Evolutionary conservation across 2,329 filamentous ascomycete genomes (phyloP), one percentile per base, ranked within the genome.

Genomic region (Corniculantispora saksenae): DNA sequence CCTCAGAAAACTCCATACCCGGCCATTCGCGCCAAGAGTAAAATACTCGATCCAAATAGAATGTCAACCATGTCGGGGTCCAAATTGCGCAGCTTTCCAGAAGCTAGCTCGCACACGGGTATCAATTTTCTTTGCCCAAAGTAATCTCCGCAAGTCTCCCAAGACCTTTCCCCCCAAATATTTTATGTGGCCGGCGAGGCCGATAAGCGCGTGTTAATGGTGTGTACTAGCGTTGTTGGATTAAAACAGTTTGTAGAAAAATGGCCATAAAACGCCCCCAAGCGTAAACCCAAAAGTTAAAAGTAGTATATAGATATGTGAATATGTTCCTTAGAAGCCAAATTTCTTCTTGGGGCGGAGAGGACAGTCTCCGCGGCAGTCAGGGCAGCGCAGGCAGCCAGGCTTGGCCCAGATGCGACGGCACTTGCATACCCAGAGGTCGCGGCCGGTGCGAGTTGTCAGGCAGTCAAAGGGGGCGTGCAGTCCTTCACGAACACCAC

Each of bases 381-480:
- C 69, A 17, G 76, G 72, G 63, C 78, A 80, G 48, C 72, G 71
- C 15, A 77, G 67, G 65, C 72, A 76, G 12, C 68, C 69, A 0
- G 77, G 76, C 66, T 79, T 79, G 43, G 74, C 73, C 74, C 76
- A 77, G 21, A 79, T 73, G 53, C 68, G 70, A 23, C 72, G 72
- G 66, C 79, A 81, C 17, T 68, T 71, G 68, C 79, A 81, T 10
- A 81, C 72, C 78, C 78, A 81, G 19, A 80, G 73, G 59, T 77
- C 75, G 55, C 76, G 74, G 1, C 75, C 74, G 2, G 74, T 74
- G 66, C 75, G 75, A 10, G 79, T 80, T 12, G 73, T 75, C 23
- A 81, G 67, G 45, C 74, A 74, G 68, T 79, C 78, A 40, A 73
- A 75, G 1, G 78, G 75, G 3, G 69, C 73, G 60, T 81, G 76